Percentiles rank a stretch among this genome's conserved stretches.
Conservation (phyloP, 306 rosid species). For the Cicer yamashitae region DNA sequence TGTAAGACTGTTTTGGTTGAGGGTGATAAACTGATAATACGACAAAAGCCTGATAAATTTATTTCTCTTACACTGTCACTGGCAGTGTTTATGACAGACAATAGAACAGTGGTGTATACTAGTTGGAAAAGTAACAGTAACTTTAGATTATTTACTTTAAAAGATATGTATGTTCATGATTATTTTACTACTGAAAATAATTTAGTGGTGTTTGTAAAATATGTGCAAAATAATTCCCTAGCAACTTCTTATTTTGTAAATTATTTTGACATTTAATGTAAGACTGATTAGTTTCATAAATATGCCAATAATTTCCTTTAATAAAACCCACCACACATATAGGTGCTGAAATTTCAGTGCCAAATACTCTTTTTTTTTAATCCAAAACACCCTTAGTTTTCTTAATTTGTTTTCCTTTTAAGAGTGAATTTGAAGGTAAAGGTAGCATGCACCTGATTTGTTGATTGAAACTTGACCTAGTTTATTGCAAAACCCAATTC, state of each 20-base stretch:
- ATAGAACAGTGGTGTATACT: slow-evolving; percentile 19
- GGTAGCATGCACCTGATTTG: slow-evolving; percentile 34
- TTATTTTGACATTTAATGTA: slow-evolving; percentile 22
- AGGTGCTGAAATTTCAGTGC: slow-evolving; percentile 36
- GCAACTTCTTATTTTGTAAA: slow-evolving; percentile 21
- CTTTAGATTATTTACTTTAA: slow-evolving; percentile 2
- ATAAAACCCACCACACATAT: not conserved
- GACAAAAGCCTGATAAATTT: slow-evolving; percentile 29
- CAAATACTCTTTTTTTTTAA: slow-evolving; percentile 9
- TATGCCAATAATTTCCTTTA: slow-evolving; percentile 1
- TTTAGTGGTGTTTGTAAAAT: slow-evolving; percentile 15
- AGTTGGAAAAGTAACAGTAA: slow-evolving; percentile 26
- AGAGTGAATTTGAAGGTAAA: slow-evolving; percentile 35
- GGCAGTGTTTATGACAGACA: slow-evolving; percentile 11
- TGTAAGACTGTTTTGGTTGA: slow-evolving; percentile 4
- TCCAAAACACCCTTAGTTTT: slow-evolving; percentile 4
- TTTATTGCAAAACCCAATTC: slow-evolving; percentile 36
- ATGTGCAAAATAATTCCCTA: slow-evolving; percentile 2
- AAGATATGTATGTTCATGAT: not conserved
- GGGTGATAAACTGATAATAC: slow-evolving; percentile 26
- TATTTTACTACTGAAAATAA: slow-evolving; percentile 5
- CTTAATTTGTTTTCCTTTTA: slow-evolving; percentile 38
- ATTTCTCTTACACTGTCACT: slow-evolving; percentile 10
- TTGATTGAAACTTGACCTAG: slow-evolving; percentile 30
- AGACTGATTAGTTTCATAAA: slow-evolving; percentile 11